phyloP scores from a whole-genome alignment of 805 yeast genomes.

The Groenewaldozyma tartarivorans region DNA sequence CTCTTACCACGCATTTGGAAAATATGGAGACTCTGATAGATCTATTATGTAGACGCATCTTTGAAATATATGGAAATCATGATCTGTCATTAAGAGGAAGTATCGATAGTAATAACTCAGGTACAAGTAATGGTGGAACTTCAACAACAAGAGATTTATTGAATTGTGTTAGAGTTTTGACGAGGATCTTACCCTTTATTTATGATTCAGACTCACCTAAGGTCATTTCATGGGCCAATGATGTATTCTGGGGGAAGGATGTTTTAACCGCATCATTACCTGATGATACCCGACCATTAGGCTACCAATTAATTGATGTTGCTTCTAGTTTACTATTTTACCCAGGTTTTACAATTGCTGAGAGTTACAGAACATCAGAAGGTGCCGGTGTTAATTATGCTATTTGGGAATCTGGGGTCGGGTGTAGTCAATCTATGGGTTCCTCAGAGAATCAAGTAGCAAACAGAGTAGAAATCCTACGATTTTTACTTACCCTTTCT shows the following conservation, averaged over 20 bases:
- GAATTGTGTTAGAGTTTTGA: constrained; percentile 55
- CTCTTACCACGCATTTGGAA: constrained; percentile 47
- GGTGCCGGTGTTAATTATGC: constrained; percentile 27
- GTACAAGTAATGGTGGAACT: not conserved
- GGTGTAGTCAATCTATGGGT: constrained; percentile 29
- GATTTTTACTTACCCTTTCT: constrained; percentile 49
- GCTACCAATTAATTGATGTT: constrained; percentile 29
- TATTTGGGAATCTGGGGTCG: constrained; percentile 81
- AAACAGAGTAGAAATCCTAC: constrained; percentile 58
- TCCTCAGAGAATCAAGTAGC: constrained; percentile 40
- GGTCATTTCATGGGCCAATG: constrained; percentile 19
- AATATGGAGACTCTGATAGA: constrained; percentile 50
- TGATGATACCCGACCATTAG: constrained; percentile 20
- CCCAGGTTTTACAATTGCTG: constrained; percentile 45
- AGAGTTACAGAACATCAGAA: constrained; percentile 5
- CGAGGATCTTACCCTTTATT: constrained; percentile 55
- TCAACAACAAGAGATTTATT: constrained; percentile 31
- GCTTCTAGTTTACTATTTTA: constrained; percentile 44
- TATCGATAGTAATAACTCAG: too few species aligned
- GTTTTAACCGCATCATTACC: not conserved
- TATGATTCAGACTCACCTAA: constrained; percentile 39
- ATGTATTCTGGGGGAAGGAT: constrained; percentile 38
- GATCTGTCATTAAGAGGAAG: not conserved
- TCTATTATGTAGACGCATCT: constrained; percentile 29
- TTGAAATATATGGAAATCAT: constrained; percentile 15